Percentiles rank a stretch among this genome's conserved stretches.
These are phyloP conservation scores for Forsythia viridissima DNA, from an alignment of 257 asterid species.

Conservation along the genomic window DNA sequence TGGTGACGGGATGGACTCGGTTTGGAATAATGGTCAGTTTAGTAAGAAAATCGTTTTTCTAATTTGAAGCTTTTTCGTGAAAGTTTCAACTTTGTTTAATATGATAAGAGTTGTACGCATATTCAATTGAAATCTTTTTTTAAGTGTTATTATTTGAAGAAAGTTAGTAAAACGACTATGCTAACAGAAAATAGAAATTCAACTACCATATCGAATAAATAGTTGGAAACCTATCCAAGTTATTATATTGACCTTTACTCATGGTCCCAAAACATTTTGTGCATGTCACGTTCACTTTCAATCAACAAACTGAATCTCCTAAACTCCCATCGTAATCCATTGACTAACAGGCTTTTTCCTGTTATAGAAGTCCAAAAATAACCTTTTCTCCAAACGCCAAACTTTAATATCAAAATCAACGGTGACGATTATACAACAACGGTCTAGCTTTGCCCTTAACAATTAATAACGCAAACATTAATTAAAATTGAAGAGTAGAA, in stretches of 20 bases:
- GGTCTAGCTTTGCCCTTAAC: conserved; percentile 17
- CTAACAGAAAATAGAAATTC: too few species aligned
- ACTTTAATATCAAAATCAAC: conserved; percentile 9
- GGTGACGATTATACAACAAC: conserved; percentile 23
- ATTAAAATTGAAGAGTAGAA: background rate
- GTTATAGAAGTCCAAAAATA: background rate
- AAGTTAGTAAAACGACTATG: too few species aligned
- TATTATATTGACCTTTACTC: background rate
- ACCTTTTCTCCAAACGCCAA: background rate
- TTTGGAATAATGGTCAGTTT: too few species aligned
- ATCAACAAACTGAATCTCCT: conserved; percentile 15
- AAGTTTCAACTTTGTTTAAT: too few species aligned
- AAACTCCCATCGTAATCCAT: background rate
- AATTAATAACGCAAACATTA: background rate
- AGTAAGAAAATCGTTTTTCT: too few species aligned
- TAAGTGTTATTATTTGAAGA: too few species aligned
- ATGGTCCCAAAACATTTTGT: background rate
- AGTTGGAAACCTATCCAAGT: too few species aligned
- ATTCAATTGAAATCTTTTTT: too few species aligned
- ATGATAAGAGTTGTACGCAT: too few species aligned
- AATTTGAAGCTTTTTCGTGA: too few species aligned
- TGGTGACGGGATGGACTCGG: too few species aligned
- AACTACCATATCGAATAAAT: too few species aligned
- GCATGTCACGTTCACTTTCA: background rate
- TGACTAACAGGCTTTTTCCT: background rate